A percentile compares a stretch with the other conserved stretches of the same genome.
Conservation (phyloP, 1,284 basidiomycete species). For the Violaceomyces palustris region DNA sequence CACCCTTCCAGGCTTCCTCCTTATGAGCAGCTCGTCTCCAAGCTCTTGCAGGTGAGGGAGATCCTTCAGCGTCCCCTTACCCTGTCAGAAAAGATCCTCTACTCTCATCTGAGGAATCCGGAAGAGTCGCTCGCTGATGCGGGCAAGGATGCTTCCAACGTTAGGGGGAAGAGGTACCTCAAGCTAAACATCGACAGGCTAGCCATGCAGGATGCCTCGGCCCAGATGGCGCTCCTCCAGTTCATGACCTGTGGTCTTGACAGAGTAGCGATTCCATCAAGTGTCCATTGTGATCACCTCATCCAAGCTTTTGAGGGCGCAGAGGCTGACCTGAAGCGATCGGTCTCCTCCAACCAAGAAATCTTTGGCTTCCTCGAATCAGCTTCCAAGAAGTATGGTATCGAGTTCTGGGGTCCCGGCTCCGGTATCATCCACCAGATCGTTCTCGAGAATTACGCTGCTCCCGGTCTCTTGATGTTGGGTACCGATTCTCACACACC, state of each 20-base stretch:
- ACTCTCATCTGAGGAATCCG: constrained; percentile 85
- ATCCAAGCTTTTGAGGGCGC: constrained; percentile 66
- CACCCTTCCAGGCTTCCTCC: constrained; percentile 62
- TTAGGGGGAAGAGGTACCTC: constrained; percentile 83
- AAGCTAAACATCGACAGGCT: constrained; percentile 88
- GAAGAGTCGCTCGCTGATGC: constrained; percentile 62
- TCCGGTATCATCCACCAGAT: constrained; percentile 87
- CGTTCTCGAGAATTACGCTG: constrained; percentile 91
- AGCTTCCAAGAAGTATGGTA: constrained; percentile 85
- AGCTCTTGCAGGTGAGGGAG: constrained; percentile 67
- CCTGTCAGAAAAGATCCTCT: constrained; percentile 95
- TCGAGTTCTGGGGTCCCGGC: constrained; percentile 84
- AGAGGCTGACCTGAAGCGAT: constrained; percentile 72
- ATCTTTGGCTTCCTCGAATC: constrained; percentile 97
- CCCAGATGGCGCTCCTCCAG: constrained; percentile 98
- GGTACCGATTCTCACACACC: constrained; percentile 91
- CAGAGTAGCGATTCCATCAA: constrained; percentile 83
- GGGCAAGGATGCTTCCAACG: constrained; percentile 56
- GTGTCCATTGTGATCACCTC: constrained; percentile 83
- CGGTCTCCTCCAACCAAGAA: constrained; percentile 84
- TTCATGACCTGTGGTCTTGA: constrained; percentile 95
- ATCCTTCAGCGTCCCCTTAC: constrained; percentile 79
- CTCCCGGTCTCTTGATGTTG: constrained; percentile 62
- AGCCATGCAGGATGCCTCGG: constrained; percentile 99
- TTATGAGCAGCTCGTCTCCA: constrained; percentile 71